phyloP scores from a whole-genome alignment of 768 basidiomycete genomes.

The Rhodotorula graminis region DNA sequence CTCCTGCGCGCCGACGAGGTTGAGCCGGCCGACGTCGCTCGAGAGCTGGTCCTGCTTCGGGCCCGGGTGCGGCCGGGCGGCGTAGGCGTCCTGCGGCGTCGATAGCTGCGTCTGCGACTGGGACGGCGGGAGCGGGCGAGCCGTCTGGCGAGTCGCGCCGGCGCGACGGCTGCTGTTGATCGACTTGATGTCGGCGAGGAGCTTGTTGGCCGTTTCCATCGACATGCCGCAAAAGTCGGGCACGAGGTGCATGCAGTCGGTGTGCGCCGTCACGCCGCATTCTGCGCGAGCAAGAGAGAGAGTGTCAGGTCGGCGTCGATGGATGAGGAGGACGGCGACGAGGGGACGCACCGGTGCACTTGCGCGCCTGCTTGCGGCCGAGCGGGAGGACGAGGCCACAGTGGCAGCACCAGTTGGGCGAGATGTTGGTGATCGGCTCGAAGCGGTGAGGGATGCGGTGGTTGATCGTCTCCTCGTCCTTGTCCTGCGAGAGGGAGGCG shows the following conservation, averaged over 20 bases:
- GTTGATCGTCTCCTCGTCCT: constrained; percentile 89
- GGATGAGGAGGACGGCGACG: too few species aligned
- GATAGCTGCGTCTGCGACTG: constrained; percentile 18
- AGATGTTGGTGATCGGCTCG: constrained; percentile 91
- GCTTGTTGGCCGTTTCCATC: constrained; percentile 95
- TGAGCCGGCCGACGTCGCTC: constrained; percentile 31
- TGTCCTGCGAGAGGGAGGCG: constrained; percentile 64
- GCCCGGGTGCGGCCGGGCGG: constrained; percentile 2
- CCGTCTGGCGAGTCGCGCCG: not conserved
- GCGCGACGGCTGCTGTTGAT: constrained; percentile 48
- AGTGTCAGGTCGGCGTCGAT: too few species aligned
- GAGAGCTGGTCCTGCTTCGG: constrained; percentile 22
- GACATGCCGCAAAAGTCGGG: constrained; percentile 99
- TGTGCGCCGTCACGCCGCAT: constrained; percentile 90
- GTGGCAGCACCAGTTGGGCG: constrained; percentile 99
- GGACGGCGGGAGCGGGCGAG: constrained; percentile 13
- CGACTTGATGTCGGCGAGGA: constrained; percentile 79
- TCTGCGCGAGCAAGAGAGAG: constrained; percentile 50
- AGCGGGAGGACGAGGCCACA: constrained; percentile 93
- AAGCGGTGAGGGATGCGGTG: constrained; percentile 99
- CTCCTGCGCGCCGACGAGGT: constrained; percentile 7
- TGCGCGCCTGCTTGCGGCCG: constrained; percentile 91
- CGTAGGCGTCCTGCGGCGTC: constrained; percentile 14
- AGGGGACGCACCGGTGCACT: constrained; percentile 60
- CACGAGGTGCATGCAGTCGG: constrained; percentile 82